These are phyloP conservation scores for Trebouxia gelatinosa DNA, from an alignment of 163 green algal species.

Conservation along the genomic window DNA sequence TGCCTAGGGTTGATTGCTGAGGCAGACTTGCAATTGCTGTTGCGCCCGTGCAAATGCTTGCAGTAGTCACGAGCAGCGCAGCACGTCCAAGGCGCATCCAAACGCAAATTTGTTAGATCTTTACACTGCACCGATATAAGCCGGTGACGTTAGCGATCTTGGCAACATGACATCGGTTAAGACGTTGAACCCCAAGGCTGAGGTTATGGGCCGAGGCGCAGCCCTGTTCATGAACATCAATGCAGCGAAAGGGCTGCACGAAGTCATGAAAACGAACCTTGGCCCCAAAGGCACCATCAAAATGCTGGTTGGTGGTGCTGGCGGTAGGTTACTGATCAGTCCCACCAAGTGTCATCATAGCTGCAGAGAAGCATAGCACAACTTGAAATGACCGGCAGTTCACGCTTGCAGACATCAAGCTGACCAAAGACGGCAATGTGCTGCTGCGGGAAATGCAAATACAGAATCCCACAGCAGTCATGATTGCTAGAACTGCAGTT, in stretches of 20 bases:
- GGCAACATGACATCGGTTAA: conserved; percentile 78
- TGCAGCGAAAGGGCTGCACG: conserved; percentile 95
- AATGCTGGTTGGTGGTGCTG: conserved; percentile 95
- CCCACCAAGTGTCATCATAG: no score
- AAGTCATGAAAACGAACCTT: conserved; percentile 99
- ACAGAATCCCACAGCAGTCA: conserved; percentile 99
- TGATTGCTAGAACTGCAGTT: conserved; percentile 98
- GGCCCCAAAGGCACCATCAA: conserved; percentile 98
- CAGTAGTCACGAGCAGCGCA: no score
- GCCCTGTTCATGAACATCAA: conserved; percentile 99
- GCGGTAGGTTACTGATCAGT: no score
- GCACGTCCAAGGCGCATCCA: no score
- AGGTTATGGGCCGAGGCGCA: conserved; percentile 83
- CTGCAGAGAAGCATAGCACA: no score
- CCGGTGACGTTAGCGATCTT: no score
- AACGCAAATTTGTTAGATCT: no score
- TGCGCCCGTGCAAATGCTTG: no score
- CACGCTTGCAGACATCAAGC: conserved; percentile 93
- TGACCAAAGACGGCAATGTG: conserved; percentile 99
- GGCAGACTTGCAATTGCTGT: no score
- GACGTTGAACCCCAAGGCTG: conserved; percentile 93
- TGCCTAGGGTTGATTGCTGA: no score
- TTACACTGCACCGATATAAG: no score
- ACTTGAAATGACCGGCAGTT: no score
- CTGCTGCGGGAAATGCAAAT: conserved; percentile 99